Evolutionary conservation across 306 rosid genomes (phyloP).

Genomic region (Begonia peltatifolia): DNA sequence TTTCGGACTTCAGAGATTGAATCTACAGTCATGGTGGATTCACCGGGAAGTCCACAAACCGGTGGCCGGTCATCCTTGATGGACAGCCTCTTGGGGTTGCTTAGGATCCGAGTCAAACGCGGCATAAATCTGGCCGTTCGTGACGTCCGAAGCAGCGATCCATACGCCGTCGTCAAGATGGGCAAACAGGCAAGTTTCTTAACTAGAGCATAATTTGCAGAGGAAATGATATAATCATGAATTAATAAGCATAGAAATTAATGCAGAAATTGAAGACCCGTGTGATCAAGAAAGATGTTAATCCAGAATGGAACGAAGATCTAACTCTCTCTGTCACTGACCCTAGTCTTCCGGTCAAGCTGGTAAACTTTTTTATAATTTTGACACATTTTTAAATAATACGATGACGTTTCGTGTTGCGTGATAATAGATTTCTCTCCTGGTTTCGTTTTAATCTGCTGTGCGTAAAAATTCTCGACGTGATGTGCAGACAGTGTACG

Average conservation of each 20-base stretch:
- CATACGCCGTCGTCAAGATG: slow-evolving; percentile 41
- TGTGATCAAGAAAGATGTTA: slow-evolving; percentile 41
- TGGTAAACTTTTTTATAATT: slow-evolving; percentile 13
- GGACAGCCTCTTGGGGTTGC: slow-evolving; percentile 42
- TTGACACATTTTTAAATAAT: no score
- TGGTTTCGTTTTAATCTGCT: background rate
- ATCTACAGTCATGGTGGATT: slow-evolving; percentile 6
- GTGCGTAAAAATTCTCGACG: background rate
- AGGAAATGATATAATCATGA: no score
- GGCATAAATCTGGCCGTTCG: slow-evolving; percentile 64
- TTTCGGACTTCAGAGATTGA: background rate
- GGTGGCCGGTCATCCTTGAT: slow-evolving; percentile 7
- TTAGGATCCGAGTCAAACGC: slow-evolving; percentile 49
- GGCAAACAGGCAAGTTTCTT: slow-evolving; percentile 25
- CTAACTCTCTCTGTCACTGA: slow-evolving; percentile 42
- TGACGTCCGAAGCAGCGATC: slow-evolving; percentile 56
- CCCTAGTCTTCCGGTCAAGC: slow-evolving; percentile 9
- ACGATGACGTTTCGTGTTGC: background rate
- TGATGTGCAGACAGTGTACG: slow-evolving; percentile 41
- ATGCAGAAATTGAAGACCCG: slow-evolving; percentile 52
- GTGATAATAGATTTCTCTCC: background rate
- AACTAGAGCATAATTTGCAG: background rate
- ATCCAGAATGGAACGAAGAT: slow-evolving; percentile 65
- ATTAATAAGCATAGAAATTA: no score
- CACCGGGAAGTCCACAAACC: slow-evolving; percentile 1